These are phyloP conservation scores for Sambucus nigra DNA, from an alignment of 129 eudicot species.

Conservation along the genomic window DNA sequence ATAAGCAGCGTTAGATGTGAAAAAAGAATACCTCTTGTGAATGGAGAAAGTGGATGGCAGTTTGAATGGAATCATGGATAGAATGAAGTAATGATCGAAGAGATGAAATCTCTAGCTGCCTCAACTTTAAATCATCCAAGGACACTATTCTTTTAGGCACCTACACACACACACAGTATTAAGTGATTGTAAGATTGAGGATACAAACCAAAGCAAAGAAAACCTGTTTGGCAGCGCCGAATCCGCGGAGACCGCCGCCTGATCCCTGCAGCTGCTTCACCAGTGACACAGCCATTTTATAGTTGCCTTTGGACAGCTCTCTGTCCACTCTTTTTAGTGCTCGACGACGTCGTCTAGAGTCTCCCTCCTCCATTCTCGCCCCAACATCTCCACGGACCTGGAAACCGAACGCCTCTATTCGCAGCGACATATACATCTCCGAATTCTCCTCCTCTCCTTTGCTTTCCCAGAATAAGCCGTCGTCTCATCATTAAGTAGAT, in stretches of 20 bases:
- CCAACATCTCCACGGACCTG: conserved; percentile 13
- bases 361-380: conserved; percentile 8
- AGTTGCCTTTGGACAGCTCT: conserved; percentile 50
- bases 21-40: conserved; percentile 18
- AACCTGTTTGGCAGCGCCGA: conserved; percentile 61
- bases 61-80: conserved; percentile 16
- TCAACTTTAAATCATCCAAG: conserved; percentile 11
- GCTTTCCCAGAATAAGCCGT: too few relatives aligned
- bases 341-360: conserved; percentile 29
- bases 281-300: conserved; percentile 37
- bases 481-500: too few relatives aligned
- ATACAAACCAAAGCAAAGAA: neutral
- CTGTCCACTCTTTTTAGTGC: conserved; percentile 48
- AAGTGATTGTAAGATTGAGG: too few relatives aligned
- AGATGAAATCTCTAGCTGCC: conserved; percentile 4
- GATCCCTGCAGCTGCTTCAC: conserved; percentile 44
- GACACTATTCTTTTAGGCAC: conserved; percentile 11
- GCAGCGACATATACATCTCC: too few relatives aligned
- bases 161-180: conserved; percentile 3
- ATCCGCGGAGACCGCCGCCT: conserved; percentile 46
- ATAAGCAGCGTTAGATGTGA: too few relatives aligned
- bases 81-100: conserved; percentile 15
- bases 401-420: neutral
- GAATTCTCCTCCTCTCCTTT: too few relatives aligned
- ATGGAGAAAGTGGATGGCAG: conserved; percentile 12